Base-by-base conservation (phyloP, 495 filamentous ascomycete genomes). In the Hypoxylon fuscum region DNA sequence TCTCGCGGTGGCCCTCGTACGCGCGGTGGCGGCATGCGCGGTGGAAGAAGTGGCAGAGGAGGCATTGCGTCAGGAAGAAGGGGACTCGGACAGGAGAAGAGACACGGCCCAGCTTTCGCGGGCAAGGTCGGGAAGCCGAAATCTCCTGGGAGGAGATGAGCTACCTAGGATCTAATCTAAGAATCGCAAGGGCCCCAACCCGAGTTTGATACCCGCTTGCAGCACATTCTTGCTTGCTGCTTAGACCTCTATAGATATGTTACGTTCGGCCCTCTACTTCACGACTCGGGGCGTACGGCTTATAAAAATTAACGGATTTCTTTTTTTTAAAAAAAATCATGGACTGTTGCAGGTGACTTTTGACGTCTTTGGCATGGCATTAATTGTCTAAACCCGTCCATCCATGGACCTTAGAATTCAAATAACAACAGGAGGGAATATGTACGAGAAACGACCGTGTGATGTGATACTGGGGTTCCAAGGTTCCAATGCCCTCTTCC, bases 31-130 rank as follows among this genome's bases (percentile, higher is more conserved):
- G 57, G 67, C 11, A 62, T 62, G 62, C 68, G 72, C 34, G 69
- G 62, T 48, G 73, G 47, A 34, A 6, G 35, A 46, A 68, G 74
- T 35, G 77, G 79, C 1, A 73, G 68, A 60, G 78, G 80, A 5
- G 77, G 76, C 9, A 80, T 81, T 53, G 64, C 78, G 0, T 68
- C 67, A 37, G 79, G 80, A 2, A 71, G 80, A 57, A 74, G 78
- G 23, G 80, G 79, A 0, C 62, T 83, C 38, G 80, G 80, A 7
- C 72, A 79, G 47, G 79, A 77, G 12, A 80, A 75, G 70, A 69
- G 69, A 67, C 70, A 73, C 34, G 79, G 77, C 7, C 60, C 74
- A 18, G 38, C 64, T 1, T 63, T 55, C n/a, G 55, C 49, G 20
- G 70, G 73, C 6, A 70, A 71, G 45, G 74, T 81, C 14, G 70